Evolutionary conservation across 352 stramenopile genomes (phyloP), one percentile per base, ranked within the genome.

Genomic region (Pythium graminicola): DNA sequence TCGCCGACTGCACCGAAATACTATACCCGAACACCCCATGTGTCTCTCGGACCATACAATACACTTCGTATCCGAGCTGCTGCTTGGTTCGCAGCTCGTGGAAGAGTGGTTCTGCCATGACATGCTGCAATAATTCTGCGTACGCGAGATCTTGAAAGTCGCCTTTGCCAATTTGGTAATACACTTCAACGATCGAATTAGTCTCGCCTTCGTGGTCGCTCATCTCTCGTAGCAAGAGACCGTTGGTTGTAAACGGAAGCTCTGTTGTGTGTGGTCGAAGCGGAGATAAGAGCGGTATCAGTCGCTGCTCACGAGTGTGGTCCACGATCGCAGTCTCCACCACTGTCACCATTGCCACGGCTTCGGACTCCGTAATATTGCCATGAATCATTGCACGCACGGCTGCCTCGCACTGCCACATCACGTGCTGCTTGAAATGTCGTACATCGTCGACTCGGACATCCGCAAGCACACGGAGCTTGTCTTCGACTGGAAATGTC

Each of bases 91-190:
- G 79, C 23, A 95, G 68, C 26, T 81, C 56, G 51, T 94, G 61
- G 57, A 92, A 95, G 9, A 95, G 68, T 16, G 84, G 85, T 54
- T 95, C 82, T 6, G 75, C 67, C 71, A 95, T 85, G 26, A 95
- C 49, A 45, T 85, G 62, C 23, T 89, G 72, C 36, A 95, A 45
- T 20, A 95, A 41, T n/a, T 87, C 58, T 11, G 73, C 72, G 33
- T 90, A 81, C 31, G 79, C 76, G 56, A 69, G 66, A 43, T 83
- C 65, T 46, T 67, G 50, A 20, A 71, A 65, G 17, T 47, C 53
- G 32, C 76, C 61, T 28, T 73, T 65, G 22, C 81, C 81, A 10
- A 94, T 69, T 57, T 95, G 85, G 65, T 87, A 93, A 51, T 94
- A 93, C 26, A 89, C 65, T 29, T 91, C 81, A 9, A 93, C 76